Evolutionary conservation across 1,284 basidiomycete species (phyloP).

Genomic region (Ustanciosporium gigantosporum): DNA sequence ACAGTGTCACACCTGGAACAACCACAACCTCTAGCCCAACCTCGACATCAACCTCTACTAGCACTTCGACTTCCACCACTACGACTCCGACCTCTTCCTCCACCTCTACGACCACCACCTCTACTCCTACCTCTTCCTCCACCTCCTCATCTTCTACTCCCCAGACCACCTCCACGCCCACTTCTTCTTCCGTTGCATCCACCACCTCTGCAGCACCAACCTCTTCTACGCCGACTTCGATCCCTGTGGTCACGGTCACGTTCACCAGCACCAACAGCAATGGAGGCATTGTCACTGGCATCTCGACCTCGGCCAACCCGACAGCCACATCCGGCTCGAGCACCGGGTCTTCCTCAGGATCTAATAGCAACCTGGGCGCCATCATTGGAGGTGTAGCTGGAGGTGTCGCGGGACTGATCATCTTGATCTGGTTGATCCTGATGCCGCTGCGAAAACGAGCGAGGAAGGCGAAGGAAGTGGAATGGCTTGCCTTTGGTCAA

Average conservation of each 20-base stretch:
- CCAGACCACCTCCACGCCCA: not conserved
- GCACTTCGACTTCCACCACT: slow-evolving; percentile 4
- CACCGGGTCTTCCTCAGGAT: slow-evolving; percentile 10
- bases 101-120: slow-evolving; percentile 1
- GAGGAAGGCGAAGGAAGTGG: slow-evolving; percentile 44
- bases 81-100: slow-evolving; percentile 7
- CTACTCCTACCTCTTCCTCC: slow-evolving; percentile 8
- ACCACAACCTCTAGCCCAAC: not conserved
- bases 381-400: slow-evolving; percentile 50
- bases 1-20: not conserved
- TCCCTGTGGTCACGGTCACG: slow-evolving; percentile 33
- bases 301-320: slow-evolving; percentile 10
- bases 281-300: slow-evolving; percentile 18
- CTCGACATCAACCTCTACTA: not conserved
- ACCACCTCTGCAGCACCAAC: slow-evolving; percentile 2
- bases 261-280: slow-evolving; percentile 14
- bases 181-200: slow-evolving; percentile 8
- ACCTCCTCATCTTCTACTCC: not conserved
- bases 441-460: slow-evolving; percentile 37
- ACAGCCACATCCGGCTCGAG: slow-evolving; percentile 1
- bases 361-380: slow-evolving; percentile 38
- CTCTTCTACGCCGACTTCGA: slow-evolving; percentile 3
- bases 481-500: slow-evolving; percentile 46
- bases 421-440: slow-evolving; percentile 43
- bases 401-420: slow-evolving; percentile 39